Evolutionary conservation across 805 yeast species (phyloP), one percentile per base, ranked within the genome.

Genomic region (Candida nemodendra): DNA sequence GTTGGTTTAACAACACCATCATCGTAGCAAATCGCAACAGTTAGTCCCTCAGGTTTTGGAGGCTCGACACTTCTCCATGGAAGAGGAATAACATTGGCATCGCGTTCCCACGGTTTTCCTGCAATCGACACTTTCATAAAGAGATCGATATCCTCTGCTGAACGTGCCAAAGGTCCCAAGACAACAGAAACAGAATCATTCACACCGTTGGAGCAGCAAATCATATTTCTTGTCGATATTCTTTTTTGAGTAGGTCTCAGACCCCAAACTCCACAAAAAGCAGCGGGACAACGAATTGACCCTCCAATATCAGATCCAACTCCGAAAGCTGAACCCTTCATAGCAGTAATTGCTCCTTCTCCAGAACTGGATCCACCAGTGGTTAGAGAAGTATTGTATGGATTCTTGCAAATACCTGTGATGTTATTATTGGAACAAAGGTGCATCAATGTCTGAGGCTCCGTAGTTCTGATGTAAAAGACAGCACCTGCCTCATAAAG

Each of bases 301-400:
- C 81, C 81, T 15, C 79, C 80, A 32, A 74, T 74, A 38, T 75
- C 79, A 36, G 72, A 57, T n/a, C 68, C 69, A 9, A 63, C 41
- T 15, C 66, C 67, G 29, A 76, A 52, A 2, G 72, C 60, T 14
- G 72, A 61, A 9, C 77, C 79, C 7, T 74, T 72, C 46, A 51
- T 56, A 4, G 69, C 71, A n/a, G 66, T 57, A 21, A 72, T 48
- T 1, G 76, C 72, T 18, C 74, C 72, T 45, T 73, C 78, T 11
- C 80, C 81, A 18, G 76, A 73, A 15, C 76, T 65, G 2, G 79
- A 72, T 4, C 81, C 82, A 25, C 81, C 80, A 6, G 76, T 62
- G 5, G 74, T 61, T 41, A 69, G 59, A 5, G 65, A 62, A 26
- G 63, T 59, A 45, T 70, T 70, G 58, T 62, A 61, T 1, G 82